Percentiles rank a stretch among this genome's conserved stretches.
Conservation (phyloP, 768 basidiomycete species). For the Pleurotus cornucopiae region DNA sequence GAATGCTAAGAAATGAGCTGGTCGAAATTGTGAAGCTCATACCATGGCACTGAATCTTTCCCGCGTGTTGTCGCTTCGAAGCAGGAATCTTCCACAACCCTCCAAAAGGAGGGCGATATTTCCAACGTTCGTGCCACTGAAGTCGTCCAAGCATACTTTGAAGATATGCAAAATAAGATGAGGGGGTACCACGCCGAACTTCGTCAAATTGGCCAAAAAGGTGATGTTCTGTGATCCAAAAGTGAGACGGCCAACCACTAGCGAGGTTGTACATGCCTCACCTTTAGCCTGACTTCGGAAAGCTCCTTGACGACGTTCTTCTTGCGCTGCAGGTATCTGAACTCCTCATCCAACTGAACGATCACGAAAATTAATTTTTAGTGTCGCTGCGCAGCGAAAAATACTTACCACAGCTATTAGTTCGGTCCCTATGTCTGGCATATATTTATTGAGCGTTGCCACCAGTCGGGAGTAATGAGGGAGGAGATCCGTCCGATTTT, state of each 20-base stretch:
- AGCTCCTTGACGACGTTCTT: constrained; percentile 91
- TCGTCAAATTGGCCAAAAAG: constrained; percentile 90
- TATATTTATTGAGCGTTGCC: constrained; percentile 84
- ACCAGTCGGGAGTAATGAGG: constrained; percentile 92
- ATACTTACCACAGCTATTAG: constrained; percentile 71
- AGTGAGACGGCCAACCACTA: background rate
- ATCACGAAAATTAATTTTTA: constrained; percentile 4
- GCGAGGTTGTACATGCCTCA: constrained; percentile 20
- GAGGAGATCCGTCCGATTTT: constrained; percentile 83
- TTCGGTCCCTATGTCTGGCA: constrained; percentile 89
- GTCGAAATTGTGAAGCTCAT: constrained; percentile 12
- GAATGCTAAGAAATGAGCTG: too few relatives aligned
- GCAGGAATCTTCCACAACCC: constrained; percentile 88
- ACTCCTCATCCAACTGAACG: constrained; percentile 89
- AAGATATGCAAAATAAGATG: constrained; percentile 94
- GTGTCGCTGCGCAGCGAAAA: background rate
- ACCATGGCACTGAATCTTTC: constrained; percentile 90
- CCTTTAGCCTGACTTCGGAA: constrained; percentile 81
- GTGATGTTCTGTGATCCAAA: constrained; percentile 65
- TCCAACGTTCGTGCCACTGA: constrained; percentile 89
- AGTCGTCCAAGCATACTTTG: constrained; percentile 96
- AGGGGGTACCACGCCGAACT: constrained; percentile 86
- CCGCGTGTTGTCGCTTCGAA: constrained; percentile 83
- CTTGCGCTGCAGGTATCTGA: constrained; percentile 91
- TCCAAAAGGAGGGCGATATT: constrained; percentile 89